Evolutionary conservation across 495 filamentous ascomycete species (phyloP), one percentile per base, ranked within the genome.

Genomic region (Penicillium maclennaniae): DNA sequence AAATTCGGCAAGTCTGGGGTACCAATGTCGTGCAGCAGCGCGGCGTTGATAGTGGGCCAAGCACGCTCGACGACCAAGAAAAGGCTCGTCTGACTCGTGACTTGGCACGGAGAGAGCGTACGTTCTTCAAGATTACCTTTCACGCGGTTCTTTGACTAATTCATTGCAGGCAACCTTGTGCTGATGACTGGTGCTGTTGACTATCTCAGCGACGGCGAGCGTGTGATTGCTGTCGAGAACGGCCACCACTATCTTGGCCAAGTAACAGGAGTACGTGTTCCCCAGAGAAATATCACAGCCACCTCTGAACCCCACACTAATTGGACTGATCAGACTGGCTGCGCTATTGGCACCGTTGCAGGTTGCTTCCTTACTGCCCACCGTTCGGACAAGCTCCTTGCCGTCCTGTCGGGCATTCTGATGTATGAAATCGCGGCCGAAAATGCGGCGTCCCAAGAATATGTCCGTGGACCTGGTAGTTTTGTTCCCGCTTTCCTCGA

Each of bases 401-500:
- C 79, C 8, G 83, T 88, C 0, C 65, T 89, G 7, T 81, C 89
- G 6, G 91, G 81, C 2, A 66, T 95, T 16, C 60, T 93, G 38
- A 83, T 87, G 64, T 97, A 86, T 66, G 90, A 92, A 71, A 87
- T 93, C 49, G 91, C 93, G 0, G 87, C 92, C 12, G 89, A 96
- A 69, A 68, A 80, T 16, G 92, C 92, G 0, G 71, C 69, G 6
- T 62, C 53, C 17, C 75, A 83, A 45, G 70, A 71, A 7, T 82
- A 88, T 49, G 89, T 86, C 17, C 72, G 79, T 42, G 92, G 92
- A 0, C 90, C 92, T 0, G 92, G 92, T 1, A 92, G 88, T 15
- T 97, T 97, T 72, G 80, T 95, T 8, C 86, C 89, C 3, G 87
- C 87, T 0, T 92, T 95, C 61, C 71, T 97, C 19, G 92, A 97